Evolutionary conservation across 2,329 filamentous ascomycete species (phyloP).

Genomic region (Aspergillus neotritici): DNA sequence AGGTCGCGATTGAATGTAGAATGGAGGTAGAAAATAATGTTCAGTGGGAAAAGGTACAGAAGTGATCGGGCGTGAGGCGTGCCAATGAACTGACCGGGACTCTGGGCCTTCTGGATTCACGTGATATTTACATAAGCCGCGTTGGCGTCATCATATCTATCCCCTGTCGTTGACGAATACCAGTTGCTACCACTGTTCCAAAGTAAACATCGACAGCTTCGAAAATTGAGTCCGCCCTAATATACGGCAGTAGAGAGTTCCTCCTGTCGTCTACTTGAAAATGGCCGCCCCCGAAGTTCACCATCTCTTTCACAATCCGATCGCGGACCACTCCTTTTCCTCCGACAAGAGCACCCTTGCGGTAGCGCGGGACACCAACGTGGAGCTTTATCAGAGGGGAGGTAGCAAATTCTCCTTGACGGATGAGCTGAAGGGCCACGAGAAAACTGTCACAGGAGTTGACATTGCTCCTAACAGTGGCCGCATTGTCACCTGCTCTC

Average conservation of each 20-base stretch:
- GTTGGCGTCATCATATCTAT: constrained; percentile 17
- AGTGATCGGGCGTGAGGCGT: background rate
- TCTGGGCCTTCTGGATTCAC: constrained; percentile 8
- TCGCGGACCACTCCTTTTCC: constrained; percentile 97
- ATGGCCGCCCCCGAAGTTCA: constrained; percentile 90
- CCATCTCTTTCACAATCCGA: constrained; percentile 93
- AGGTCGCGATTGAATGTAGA: too few relatives aligned
- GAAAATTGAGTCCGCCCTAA: too few relatives aligned
- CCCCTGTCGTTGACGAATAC: background rate
- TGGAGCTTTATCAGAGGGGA: constrained; percentile 76
- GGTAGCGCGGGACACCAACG: constrained; percentile 80
- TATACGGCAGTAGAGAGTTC: constrained; percentile 90
- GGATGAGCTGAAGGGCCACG: constrained; percentile 91
- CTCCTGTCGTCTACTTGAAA: constrained; percentile 66
- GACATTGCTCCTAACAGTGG: constrained; percentile 89
- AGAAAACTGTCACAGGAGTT: constrained; percentile 93
- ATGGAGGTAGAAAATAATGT: too few relatives aligned
- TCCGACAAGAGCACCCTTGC: constrained; percentile 82
- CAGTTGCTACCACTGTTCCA: constrained; percentile 7
- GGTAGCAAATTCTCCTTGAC: constrained; percentile 74
- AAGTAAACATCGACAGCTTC: constrained; percentile 4
- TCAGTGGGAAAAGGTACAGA: too few relatives aligned
- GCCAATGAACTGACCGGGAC: background rate
- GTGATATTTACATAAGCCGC: constrained; percentile 18
- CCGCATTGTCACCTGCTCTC: constrained; percentile 94